Conservation (phyloP, 345 rosid genomes). For the Moricandia moricandioides region DNA sequence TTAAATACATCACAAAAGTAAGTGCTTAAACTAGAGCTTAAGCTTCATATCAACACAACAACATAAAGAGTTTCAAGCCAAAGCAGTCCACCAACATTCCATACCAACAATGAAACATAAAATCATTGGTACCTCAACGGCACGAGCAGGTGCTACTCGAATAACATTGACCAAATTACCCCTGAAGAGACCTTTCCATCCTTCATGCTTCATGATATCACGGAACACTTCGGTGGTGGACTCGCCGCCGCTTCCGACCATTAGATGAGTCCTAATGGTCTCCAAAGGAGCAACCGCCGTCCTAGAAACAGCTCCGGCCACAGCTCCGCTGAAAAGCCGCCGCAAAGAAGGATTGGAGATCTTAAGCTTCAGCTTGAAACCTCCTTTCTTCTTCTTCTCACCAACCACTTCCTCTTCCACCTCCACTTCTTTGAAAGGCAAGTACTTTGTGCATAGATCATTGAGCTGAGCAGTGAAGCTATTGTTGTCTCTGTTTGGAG, state of each 20-base stretch:
- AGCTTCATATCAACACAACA: not conserved
- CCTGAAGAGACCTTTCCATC: slow-evolving; percentile 91
- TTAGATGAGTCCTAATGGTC: slow-evolving; percentile 90
- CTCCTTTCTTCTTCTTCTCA: slow-evolving; percentile 48
- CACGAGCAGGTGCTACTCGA: slow-evolving; percentile 93
- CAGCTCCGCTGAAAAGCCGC: slow-evolving; percentile 79
- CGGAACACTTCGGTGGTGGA: slow-evolving; percentile 65
- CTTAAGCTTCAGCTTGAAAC: slow-evolving; percentile 67
- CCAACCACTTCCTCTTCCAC: slow-evolving; percentile 41
- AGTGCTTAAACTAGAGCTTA: not conserved
- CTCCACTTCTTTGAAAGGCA: slow-evolving; percentile 39
- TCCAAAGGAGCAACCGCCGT: slow-evolving; percentile 94
- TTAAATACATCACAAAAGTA: not conserved
- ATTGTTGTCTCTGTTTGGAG: slow-evolving; percentile 35
- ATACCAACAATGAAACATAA: not conserved
- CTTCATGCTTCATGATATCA: slow-evolving; percentile 77
- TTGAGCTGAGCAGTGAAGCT: slow-evolving; percentile 42
- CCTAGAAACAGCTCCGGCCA: slow-evolving; percentile 87
- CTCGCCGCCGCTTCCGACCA: slow-evolving; percentile 93
- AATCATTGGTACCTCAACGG: slow-evolving; percentile 70
- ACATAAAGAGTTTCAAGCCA: not conserved
- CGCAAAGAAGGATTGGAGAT: slow-evolving; percentile 74
- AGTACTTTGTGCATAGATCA: slow-evolving; percentile 66
- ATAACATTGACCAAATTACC: slow-evolving; percentile 92
- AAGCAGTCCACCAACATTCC: not conserved